Evolutionary conservation across 768 basidiomycete genomes (phyloP).

Genomic region (Royoungia palumana): DNA sequence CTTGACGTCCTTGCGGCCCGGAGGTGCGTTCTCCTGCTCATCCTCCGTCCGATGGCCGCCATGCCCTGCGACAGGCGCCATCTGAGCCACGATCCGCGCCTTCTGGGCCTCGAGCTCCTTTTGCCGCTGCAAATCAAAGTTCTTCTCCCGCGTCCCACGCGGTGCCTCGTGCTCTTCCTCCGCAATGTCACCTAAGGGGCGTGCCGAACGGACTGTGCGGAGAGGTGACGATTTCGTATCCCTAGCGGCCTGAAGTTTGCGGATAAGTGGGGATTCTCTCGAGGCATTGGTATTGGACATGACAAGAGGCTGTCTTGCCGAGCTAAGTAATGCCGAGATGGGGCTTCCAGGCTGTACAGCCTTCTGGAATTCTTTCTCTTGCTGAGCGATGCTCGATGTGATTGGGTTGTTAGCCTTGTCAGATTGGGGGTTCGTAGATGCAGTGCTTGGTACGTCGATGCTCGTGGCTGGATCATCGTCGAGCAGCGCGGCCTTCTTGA

Average conservation of each 20-base stretch:
- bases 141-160: slow-evolving; percentile 39
- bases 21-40: slow-evolving; percentile 35
- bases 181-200: slow-evolving; percentile 45
- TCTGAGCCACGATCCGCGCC: slow-evolving; percentile 90
- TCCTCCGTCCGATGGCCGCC: slow-evolving; percentile 32
- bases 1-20: slow-evolving; percentile 28
- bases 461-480: slow-evolving; percentile 56
- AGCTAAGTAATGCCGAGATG: slow-evolving; percentile 85
- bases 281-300: slow-evolving; percentile 51
- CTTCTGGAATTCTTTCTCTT: slow-evolving; percentile 95
- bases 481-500: slow-evolving; percentile 59
- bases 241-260: slow-evolving; percentile 56
- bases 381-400: slow-evolving; percentile 67
- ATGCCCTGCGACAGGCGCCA: slow-evolving; percentile 54
- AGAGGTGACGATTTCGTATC: slow-evolving; percentile 53
- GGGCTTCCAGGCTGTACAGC: slow-evolving; percentile 95
- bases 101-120: slow-evolving; percentile 90
- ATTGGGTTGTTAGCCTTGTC: slow-evolving; percentile 37
- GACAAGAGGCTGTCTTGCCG: slow-evolving; percentile 83
- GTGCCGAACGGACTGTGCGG: slow-evolving; percentile 39
- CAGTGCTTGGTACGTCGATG: slow-evolving; percentile 42
- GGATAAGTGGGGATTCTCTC: slow-evolving; percentile 37
- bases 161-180: slow-evolving; percentile 40
- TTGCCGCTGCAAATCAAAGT: slow-evolving; percentile 42
- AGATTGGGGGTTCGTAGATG: slow-evolving; percentile 11